Base-by-base conservation (phyloP, 768 basidiomycete species). In the Agrocybe chaxingu region DNA sequence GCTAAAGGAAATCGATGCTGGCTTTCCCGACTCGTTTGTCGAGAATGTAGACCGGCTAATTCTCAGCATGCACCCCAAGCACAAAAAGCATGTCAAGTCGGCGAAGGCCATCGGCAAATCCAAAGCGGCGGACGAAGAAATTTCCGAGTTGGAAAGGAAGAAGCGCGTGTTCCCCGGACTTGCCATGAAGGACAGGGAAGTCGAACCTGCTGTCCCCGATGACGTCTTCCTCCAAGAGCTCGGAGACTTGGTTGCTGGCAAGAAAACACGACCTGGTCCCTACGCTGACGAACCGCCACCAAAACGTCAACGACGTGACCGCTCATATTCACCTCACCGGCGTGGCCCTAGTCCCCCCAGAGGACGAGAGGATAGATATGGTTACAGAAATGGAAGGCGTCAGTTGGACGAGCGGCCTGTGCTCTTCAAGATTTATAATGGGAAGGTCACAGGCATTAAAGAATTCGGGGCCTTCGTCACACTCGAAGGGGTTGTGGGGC, bases 381-480 rank as follows among this genome's bases (percentile, higher is more conserved):
- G 65, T 10, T 54, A 59, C 38, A 62, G 67, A 38, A 64, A 66
- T 58, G 73, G 68, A 52, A 73, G 70, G 47, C 70, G 65, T 55
- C 50, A 60, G 39, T 45, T 87, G 34, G 96, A 99, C 63, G 91
- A 95, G 38, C 77, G 76, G 43, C 94, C 97, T 0, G 72, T 98
- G 2, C 66, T 97, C 39, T 98, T 85, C 81, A 98, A 98, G 75
- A 92, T 98, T 31, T 99, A 98, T 68, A 76, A 79, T 46, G 97
- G 96, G 7, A 85, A 82, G 55, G 85, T 98, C 24, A 77, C 87
- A 1, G 84, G 89, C 9, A 58, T 97, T 59, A 92, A 91, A 69
- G 97, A 99, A 53, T 99, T 98, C 65, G 97, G 97, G 47, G 95
- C 92, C 0, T 99, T 99, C 61, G 87, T 97, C 36, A 79, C 80